Evolutionary conservation across 176 grass and related monocot species (phyloP), one percentile per base, ranked within the genome.

Genomic region (Raddia distichophylla): DNA sequence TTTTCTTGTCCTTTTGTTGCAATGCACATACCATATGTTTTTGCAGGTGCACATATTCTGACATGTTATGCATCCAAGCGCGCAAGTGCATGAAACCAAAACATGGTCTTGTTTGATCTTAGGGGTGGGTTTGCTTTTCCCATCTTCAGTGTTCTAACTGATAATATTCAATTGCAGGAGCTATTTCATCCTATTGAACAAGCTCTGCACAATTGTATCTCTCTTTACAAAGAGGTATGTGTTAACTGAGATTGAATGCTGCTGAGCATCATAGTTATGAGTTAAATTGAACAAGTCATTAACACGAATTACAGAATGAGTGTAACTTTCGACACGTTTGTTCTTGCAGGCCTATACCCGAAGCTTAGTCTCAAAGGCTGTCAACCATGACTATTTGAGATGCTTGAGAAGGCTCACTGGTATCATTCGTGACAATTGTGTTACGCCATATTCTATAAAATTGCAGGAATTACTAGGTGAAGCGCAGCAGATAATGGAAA

Each of bases 191-290:
- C 82, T 61, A 52, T 85, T 78, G 88, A 93, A 89, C 70, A 67
- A 78, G 88, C 79, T 83, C 84, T 97, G 64, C 59, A 5, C 27
- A 91, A 86, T 40, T 94, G 86, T 71, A 77, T 94, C 89, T 92
- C 88, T 72, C 89, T 97, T 80, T 97, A 89, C 87, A 91, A 86
- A 67, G 81, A 97, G 86, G 95, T 94, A 77, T 20, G 37, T 5
- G 37, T 5, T 40, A 40, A 3, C 37, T 5, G 3, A 40, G 37
- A 2, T 40, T 40, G 3, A 40, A 40, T 2, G 37, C 37, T 40
- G 5, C 18, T 15, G 47, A 0, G 37, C n/a, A 32, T 15, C 14
- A 32, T 48, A 5, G 8, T 78, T 50, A n/a, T 46, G 48, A 11
- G 43, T 32, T 68, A 43, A 56, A 57, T 16, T 64, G 5, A 7